Base-by-base conservation (phyloP, 2,329 filamentous ascomycete species). In the Magnaporthiopsis poae region DNA sequence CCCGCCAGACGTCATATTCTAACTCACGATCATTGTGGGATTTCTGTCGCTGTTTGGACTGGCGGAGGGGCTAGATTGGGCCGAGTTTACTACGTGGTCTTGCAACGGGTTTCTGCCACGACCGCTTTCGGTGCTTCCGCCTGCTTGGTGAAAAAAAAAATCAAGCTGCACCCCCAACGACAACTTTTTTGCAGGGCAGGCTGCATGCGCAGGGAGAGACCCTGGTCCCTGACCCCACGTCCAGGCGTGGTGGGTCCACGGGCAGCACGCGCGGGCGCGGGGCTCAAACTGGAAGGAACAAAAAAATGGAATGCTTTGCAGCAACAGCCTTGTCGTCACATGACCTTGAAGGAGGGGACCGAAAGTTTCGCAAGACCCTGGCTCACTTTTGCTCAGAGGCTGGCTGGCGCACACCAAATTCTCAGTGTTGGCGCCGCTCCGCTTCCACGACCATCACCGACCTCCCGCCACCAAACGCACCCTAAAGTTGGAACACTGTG, bases 11-110 rank as follows among this genome's bases (percentile, higher is more conserved):
- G 5, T 31, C 31, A 31, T 31, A 31, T 31, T 31, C 2, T 12
- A 29, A 70, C 70, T 25, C 67, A 71, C 70, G 61, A 71, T 67
- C 69, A 71, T 68, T 7, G 9, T 69, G 59, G 13, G 64, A 52
- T 60, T 64, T 12, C 39, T 52, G 33, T 52, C 21, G 27, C 36
- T 4, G 39, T 31, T 27, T 39, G 25, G 31, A 31, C 31, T 39
- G 18, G 46, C n/a, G 21, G 46, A 56, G n/a, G 21, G 46, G 46
- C 21, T 25, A 36, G 2, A 12, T 56, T 18, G 3, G 46, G 46
- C 7, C 33, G 36, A 52, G 46, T 52, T 52, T 15, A 21, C 27
- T 27, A 27, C 1, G 27, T 27, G 27, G 3, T 18, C 18, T 3
- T 52, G 13, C 46, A 52, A 21, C 15, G 46, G 4, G 46, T 21